Base-by-base conservation (phyloP, 2,329 filamentous ascomycete genomes). In the Fusarium dlaminii region DNA sequence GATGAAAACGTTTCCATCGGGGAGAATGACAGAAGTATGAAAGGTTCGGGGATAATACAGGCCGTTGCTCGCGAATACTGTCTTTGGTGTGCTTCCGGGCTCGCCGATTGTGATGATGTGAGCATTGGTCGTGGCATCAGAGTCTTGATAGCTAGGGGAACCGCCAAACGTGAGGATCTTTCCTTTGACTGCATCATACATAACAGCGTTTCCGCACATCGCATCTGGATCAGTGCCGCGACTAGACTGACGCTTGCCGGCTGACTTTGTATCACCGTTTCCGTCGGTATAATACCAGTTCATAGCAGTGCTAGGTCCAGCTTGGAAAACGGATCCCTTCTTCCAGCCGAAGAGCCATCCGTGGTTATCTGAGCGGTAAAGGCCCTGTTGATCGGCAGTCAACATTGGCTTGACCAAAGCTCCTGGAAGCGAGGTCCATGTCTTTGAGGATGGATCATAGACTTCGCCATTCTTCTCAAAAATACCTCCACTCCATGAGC, bases 181-280 rank as follows among this genome's bases (percentile, higher is more conserved):
- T 37, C 89, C 89, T 4, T 84, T 83, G 62, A 88, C 85, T 34
- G 88, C 87, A 73, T 90, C 88, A 72, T 87, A 90, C 88, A 91
- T 90, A 68, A 88, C 84, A 10, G 85, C 85, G 54, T 85, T 86
- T 18, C 88, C 89, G 65, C 84, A 86, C 89, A 91, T 91, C 6
- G 87, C 84, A 17, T 83, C 78, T 36, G 85, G 84, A 13, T 82
- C 81, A 29, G 79, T 81, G 9, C 87, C 73, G 0, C 74, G 63
- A 81, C 68, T 80, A 0, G 15, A 77, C 70, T 7, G 73, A 71
- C 22, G 83, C 75, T 22, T 78, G 77, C 73, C 73, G 1, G 73
- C 73, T 1, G 73, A 22, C 36, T 74, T 75, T 1, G 52, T 39
- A 27, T 36, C 27, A 79, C 85, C 12, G 0, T 24, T 32, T 3